Percentiles rank a stretch among this genome's conserved stretches.
Conservation (phyloP, 345 rosid species). For the Carallia brachiata region DNA sequence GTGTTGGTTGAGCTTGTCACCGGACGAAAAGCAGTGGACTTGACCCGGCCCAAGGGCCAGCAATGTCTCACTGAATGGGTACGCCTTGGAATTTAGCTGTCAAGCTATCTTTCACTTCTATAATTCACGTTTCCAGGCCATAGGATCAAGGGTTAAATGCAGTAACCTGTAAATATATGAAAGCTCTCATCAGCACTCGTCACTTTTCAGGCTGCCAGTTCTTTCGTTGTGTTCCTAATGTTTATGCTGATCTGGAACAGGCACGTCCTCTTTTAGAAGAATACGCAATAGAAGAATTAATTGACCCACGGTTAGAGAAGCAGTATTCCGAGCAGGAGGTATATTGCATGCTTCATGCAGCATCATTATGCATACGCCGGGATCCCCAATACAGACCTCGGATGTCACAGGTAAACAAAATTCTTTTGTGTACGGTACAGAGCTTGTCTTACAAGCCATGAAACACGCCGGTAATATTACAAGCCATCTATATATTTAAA, state of each 20-base stretch:
- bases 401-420: slow-evolving; percentile 81
- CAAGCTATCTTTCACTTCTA: background rate
- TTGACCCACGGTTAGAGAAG: slow-evolving; percentile 70
- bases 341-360: slow-evolving; percentile 92
- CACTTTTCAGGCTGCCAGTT: slow-evolving; percentile 1
- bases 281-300: slow-evolving; percentile 72
- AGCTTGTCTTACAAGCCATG: background rate
- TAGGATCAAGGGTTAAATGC: too few species aligned
- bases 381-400: slow-evolving; percentile 95
- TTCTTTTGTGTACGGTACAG: background rate
- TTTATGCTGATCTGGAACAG: slow-evolving; percentile 35
- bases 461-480: background rate
- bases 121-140: background rate
- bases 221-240: background rate
- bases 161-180: too few species aligned
- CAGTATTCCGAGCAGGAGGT: slow-evolving; percentile 73
- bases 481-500: background rate
- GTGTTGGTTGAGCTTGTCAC: slow-evolving; percentile 95
- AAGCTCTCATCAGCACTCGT: too few species aligned
- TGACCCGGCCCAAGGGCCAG: slow-evolving; percentile 89
- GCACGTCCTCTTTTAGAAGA: slow-evolving; percentile 94
- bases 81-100: slow-evolving; percentile 15
- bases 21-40: slow-evolving; percentile 94
- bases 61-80: slow-evolving; percentile 99
- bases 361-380: slow-evolving; percentile 77